Evolutionary conservation across 1,139 yeast genomes (phyloP).

Genomic region (Debaryomyces nepalensis): DNA sequence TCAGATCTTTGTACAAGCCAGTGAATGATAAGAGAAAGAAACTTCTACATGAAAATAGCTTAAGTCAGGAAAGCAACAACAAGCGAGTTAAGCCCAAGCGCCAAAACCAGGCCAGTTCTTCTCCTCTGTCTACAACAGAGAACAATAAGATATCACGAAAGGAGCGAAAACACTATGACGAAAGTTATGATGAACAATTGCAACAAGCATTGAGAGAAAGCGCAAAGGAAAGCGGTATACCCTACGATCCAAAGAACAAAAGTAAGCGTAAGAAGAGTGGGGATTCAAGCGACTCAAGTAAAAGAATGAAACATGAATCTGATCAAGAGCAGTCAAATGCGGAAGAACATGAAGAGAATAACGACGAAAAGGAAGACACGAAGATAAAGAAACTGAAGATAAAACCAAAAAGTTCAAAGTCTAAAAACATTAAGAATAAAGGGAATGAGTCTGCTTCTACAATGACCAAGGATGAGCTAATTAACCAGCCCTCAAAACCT

Average conservation of each 20-base stretch:
- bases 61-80: constrained; percentile 21
- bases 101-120: constrained; percentile 16
- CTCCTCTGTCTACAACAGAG: constrained; percentile 17
- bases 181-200: constrained; percentile 67
- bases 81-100: constrained; percentile 21
- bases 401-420: constrained; percentile 16
- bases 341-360: constrained; percentile 17
- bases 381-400: constrained; percentile 17
- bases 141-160: constrained; percentile 30
- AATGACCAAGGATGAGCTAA: constrained; percentile 42
- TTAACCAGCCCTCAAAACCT: constrained; percentile 78
- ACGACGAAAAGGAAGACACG: constrained; percentile 18
- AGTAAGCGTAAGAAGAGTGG: constrained; percentile 32
- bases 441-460: constrained; percentile 13
- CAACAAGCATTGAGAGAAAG: constrained; percentile 75
- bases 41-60: constrained; percentile 33
- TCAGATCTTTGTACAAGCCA: constrained; percentile 53
- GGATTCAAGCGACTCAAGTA: constrained; percentile 15
- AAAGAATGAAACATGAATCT: constrained; percentile 12
- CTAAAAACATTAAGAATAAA: constrained; percentile 20
- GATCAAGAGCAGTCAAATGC: constrained; percentile 10
- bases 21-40: constrained; percentile 52
- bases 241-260: constrained; percentile 15
- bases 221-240: constrained; percentile 49
- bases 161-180: constrained; percentile 48